Conservation (phyloP, 2,329 filamentous ascomycete genomes). For the Zymoseptoria tritici region DNA sequence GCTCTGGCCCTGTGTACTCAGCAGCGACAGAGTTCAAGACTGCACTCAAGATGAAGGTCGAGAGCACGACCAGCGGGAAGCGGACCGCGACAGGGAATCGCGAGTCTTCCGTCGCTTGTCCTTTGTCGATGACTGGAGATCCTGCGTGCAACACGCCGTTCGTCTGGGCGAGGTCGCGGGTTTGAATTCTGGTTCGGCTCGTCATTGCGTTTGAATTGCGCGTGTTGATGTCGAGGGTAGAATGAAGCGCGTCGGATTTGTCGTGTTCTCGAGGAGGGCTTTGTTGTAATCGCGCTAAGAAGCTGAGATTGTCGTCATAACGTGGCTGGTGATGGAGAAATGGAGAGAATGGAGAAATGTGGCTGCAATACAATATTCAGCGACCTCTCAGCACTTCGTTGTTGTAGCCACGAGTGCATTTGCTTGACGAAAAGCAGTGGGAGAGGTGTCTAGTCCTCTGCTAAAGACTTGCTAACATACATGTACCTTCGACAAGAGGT, state of each 20-base stretch:
- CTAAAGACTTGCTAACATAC: no score
- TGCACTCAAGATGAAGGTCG: slow-evolving; percentile 56
- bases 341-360: no score
- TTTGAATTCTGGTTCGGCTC: background rate
- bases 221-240: background rate
- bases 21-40: slow-evolving; percentile 57
- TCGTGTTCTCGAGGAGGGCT: no score
- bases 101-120: slow-evolving; percentile 4
- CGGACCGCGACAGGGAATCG: slow-evolving; percentile 31
- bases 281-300: no score
- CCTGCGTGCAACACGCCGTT: background rate
- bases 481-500: no score
- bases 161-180: background rate
- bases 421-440: no score
- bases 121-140: background rate
- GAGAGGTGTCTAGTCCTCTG: no score
- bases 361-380: no score
- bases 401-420: no score
- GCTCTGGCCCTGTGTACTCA: slow-evolving; percentile 55
- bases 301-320: no score
- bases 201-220: background rate
- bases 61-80: slow-evolving; percentile 39
- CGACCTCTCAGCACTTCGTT: no score
- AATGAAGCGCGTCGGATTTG: background rate
- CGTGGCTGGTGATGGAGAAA: no score